Percentiles rank a stretch among this genome's conserved stretches.
Conservation (phyloP, 2,329 filamentous ascomycete genomes). For the Diplodia sapinea region DNA sequence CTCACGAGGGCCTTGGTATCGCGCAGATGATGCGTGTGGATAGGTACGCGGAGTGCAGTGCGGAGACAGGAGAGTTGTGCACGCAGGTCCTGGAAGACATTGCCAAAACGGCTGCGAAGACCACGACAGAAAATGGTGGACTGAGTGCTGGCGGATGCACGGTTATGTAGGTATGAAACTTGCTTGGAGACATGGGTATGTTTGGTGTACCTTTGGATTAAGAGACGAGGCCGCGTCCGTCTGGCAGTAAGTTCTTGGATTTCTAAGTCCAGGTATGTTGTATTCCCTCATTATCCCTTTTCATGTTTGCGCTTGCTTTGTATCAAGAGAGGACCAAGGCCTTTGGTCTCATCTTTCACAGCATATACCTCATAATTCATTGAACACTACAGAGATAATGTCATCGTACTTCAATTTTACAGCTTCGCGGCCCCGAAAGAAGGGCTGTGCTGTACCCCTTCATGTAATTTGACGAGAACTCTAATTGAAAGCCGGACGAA, state of each 20-base stretch:
- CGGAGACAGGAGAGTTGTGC: constrained; percentile 65
- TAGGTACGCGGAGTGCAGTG: constrained; percentile 67
- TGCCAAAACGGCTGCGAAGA: constrained; percentile 63
- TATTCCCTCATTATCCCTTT: not conserved
- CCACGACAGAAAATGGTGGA: constrained; percentile 53
- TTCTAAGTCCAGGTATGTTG: not conserved
- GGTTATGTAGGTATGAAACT: constrained; percentile 12
- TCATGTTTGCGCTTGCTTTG: not conserved
- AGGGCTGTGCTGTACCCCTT: too few relatives aligned
- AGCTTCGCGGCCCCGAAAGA: too few relatives aligned
- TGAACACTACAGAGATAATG: not conserved
- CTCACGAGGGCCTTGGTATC: constrained; percentile 55
- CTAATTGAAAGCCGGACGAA: too few relatives aligned
- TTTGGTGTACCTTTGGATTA: not conserved
- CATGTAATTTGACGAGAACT: too few relatives aligned
- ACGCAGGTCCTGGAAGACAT: constrained; percentile 66
- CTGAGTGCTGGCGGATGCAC: constrained; percentile 14
- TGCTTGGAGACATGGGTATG: not conserved
- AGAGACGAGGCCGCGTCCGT: not conserved
- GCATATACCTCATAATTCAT: not conserved
- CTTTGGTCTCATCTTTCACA: not conserved
- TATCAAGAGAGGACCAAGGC: not conserved
- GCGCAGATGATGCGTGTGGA: constrained; percentile 67
- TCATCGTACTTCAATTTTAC: not conserved
- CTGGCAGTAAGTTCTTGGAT: not conserved